Evolutionary conservation across 805 yeast genomes (phyloP).

Genomic region (Nakazawaea wyomingensis): DNA sequence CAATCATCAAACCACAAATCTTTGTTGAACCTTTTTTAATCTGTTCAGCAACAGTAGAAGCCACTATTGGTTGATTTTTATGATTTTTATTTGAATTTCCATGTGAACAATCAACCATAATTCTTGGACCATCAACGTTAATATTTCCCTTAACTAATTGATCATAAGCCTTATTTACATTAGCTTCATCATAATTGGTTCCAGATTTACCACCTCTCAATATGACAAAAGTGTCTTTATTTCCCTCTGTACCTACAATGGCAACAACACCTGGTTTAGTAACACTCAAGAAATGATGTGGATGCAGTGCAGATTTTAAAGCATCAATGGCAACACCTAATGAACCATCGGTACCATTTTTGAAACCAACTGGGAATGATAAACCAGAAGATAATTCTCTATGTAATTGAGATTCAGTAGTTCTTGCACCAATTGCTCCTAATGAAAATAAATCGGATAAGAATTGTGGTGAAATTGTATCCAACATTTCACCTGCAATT

Average conservation of each 20-base stretch:
- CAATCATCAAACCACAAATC: slow-evolving; percentile 95
- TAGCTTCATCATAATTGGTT: slow-evolving; percentile 79
- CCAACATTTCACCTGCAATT: slow-evolving; percentile 96
- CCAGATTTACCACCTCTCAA: slow-evolving; percentile 94
- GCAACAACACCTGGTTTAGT: slow-evolving; percentile 97
- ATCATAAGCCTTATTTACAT: slow-evolving; percentile 61
- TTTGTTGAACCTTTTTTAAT: slow-evolving; percentile 64
- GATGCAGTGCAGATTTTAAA: slow-evolving; percentile 82
- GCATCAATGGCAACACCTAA: slow-evolving; percentile 95
- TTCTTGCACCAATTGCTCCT: slow-evolving; percentile 99
- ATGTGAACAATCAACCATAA: slow-evolving; percentile 97
- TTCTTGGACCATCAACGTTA: slow-evolving; percentile 45
- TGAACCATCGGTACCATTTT: slow-evolving; percentile 96
- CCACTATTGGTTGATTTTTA: slow-evolving; percentile 90
- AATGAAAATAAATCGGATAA: slow-evolving; percentile 88
- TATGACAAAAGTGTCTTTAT: slow-evolving; percentile 83
- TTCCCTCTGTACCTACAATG: slow-evolving; percentile 93
- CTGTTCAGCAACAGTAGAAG: slow-evolving; percentile 73
- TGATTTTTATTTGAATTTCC: slow-evolving; percentile 91
- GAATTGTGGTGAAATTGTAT: slow-evolving; percentile 95
- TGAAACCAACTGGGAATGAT: slow-evolving; percentile 97
- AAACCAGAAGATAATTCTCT: slow-evolving; percentile 96
- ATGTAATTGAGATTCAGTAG: slow-evolving; percentile 96
- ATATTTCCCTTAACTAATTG: slow-evolving; percentile 44
- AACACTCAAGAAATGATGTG: slow-evolving; percentile 91